phyloP scores from a whole-genome alignment of 306 rosid genomes.

The Begonia loranthoides region DNA sequence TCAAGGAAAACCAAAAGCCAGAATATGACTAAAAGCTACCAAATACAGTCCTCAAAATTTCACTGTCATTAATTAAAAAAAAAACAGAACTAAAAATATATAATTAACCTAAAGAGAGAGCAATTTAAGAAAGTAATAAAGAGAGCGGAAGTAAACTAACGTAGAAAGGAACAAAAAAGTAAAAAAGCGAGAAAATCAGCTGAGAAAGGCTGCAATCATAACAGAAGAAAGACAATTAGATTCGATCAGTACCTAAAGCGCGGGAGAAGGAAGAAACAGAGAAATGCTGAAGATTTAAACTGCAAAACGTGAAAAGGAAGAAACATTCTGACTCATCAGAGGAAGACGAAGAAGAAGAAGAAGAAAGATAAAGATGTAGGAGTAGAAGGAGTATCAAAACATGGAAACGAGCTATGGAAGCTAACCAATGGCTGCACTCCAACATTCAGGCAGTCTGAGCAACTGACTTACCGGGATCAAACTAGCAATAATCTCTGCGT shows the following conservation, averaged over 20 bases:
- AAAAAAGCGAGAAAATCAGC: constrained; percentile 14
- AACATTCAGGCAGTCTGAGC: constrained; percentile 16
- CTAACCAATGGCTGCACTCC: constrained; percentile 1
- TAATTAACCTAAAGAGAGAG: too few species aligned
- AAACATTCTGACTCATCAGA: constrained; percentile 7
- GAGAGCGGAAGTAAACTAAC: constrained; percentile 5
- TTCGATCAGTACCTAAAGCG: constrained; percentile 16
- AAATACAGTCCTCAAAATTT: too few species aligned
- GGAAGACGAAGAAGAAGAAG: background rate
- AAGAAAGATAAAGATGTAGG: constrained; percentile 1
- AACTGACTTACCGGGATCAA: constrained; percentile 19
- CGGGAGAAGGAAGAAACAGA: background rate
- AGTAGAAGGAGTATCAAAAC: constrained; percentile 3
- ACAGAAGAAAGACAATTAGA: constrained; percentile 18
- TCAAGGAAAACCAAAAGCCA: background rate
- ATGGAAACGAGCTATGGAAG: constrained; percentile 5
- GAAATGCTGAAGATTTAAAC: constrained; percentile 9
- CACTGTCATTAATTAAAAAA: too few species aligned
- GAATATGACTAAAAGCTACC: background rate
- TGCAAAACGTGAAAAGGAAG: constrained; percentile 8
- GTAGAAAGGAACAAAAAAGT: constrained; percentile 5
- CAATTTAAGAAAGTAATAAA: constrained; percentile 2
- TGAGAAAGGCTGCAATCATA: constrained; percentile 15
- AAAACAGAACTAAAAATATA: too few species aligned
- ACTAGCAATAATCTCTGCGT: constrained; percentile 3